Evolutionary conservation across 176 grass and related monocot species (phyloP).

Genomic region (Microstegium vimineum): DNA sequence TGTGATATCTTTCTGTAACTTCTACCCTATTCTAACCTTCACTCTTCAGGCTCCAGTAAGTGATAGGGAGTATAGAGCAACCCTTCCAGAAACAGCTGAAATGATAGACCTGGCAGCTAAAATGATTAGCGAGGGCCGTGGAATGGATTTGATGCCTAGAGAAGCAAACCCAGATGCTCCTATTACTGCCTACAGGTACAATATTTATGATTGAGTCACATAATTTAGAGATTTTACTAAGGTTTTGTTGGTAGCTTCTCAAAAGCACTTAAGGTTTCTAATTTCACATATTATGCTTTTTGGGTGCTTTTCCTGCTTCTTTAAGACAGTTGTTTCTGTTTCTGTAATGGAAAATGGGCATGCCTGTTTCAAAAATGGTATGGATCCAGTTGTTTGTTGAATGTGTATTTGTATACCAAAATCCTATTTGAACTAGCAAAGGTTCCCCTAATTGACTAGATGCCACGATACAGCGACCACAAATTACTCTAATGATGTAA

Average conservation of each 20-base stretch:
- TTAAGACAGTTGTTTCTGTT: neutral
- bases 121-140: conserved; percentile 67
- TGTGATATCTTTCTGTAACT: conserved; percentile 25
- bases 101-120: conserved; percentile 90
- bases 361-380: neutral
- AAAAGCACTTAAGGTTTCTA: neutral
- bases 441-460: neutral
- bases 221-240: neutral
- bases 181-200: conserved; percentile 89
- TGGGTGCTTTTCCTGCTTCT: neutral
- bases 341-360: neutral
- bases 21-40: conserved; percentile 8
- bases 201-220: conserved; percentile 1
- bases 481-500: neutral
- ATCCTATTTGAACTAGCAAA: neutral
- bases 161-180: conserved; percentile 87
- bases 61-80: conserved; percentile 95
- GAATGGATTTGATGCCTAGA: conserved; percentile 89
- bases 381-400: neutral
- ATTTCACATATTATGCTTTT: neutral
- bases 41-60: conserved; percentile 86
- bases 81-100: conserved; percentile 79
- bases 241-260: neutral
- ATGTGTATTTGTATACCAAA: neutral
- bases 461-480: neutral